Conservation (phyloP, 1,139 yeast genomes). For the Hyphopichia burtonii region DNA sequence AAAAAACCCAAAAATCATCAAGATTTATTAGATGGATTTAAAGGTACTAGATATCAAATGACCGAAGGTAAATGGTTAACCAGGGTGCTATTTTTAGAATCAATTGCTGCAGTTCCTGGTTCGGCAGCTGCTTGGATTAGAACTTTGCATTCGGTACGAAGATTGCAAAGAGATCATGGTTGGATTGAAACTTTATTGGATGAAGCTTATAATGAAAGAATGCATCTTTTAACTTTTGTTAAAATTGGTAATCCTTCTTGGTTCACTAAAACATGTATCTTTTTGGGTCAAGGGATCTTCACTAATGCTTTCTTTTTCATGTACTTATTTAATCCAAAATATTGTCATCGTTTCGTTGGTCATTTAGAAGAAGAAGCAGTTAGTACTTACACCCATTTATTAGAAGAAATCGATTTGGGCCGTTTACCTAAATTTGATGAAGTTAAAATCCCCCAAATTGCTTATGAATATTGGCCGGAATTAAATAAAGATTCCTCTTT, state of each 20-base stretch:
- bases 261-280: constrained; percentile 56
- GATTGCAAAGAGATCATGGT: constrained; percentile 66
- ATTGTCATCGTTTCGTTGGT: constrained; percentile 77
- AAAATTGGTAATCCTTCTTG: constrained; percentile 64
- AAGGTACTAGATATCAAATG: constrained; percentile 55
- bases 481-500: constrained; percentile 49
- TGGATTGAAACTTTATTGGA: constrained; percentile 75
- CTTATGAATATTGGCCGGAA: constrained; percentile 63
- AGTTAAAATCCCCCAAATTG: constrained; percentile 53
- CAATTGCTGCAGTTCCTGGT: constrained; percentile 80
- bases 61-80: constrained; percentile 67
- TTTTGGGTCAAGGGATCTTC: constrained; percentile 71
- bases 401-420: constrained; percentile 57
- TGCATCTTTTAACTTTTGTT: constrained; percentile 72
- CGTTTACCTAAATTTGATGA: constrained; percentile 49
- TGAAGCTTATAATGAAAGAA: constrained; percentile 78
- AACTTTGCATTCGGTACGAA: constrained; percentile 60
- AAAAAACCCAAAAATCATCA: constrained; percentile 43
- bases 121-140: constrained; percentile 72
- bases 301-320: constrained; percentile 63
- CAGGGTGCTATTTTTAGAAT: constrained; percentile 66
- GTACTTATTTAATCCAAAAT: constrained; percentile 59
- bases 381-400: constrained; percentile 61
- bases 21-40: constrained; percentile 33
- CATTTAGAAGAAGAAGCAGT: constrained; percentile 81